Evolutionary conservation across 305 asterid genomes (phyloP).

Genomic region (Fraxinus ornus): DNA sequence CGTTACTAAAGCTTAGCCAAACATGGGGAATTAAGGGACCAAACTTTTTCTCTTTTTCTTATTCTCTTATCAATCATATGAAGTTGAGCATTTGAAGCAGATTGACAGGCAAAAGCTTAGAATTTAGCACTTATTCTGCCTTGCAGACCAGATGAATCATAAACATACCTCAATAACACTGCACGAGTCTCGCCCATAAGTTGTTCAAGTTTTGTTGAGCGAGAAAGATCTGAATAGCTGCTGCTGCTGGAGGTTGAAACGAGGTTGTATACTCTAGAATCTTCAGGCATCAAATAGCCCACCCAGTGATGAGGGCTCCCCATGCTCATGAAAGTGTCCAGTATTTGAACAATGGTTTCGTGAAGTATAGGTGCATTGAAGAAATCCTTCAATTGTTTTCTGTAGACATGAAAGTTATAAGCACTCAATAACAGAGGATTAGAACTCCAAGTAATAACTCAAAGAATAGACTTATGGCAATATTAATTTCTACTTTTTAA

Average conservation of each 20-base stretch:
- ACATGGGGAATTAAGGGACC: neutral
- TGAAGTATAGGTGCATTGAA: conserved; percentile 58
- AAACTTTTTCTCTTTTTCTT: neutral
- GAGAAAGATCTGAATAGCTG: conserved; percentile 38
- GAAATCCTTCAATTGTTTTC: conserved; percentile 77
- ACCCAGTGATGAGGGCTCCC: conserved; percentile 77
- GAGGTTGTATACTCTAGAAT: conserved; percentile 43
- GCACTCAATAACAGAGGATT: neutral
- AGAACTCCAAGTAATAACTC: neutral
- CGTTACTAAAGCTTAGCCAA: neutral
- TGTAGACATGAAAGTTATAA: conserved; percentile 37
- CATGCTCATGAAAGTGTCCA: conserved; percentile 68
- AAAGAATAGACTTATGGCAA: neutral
- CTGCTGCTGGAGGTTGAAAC: conserved; percentile 42
- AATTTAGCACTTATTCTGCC: neutral
- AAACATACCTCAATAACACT: conserved; percentile 68
- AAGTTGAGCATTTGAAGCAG: neutral
- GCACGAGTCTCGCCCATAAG: conserved; percentile 81
- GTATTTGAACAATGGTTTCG: conserved; percentile 59
- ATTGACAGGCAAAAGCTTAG: neutral
- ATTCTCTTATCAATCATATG: neutral
- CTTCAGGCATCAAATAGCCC: conserved; percentile 77
- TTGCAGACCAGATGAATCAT: neutral
- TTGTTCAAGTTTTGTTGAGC: conserved; percentile 61
- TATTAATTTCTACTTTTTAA: neutral